Percentiles rank a stretch among this genome's conserved stretches.
Evolutionary conservation across 75 land plant genomes (phyloP).

Genomic region (Selaginella tamariscina): DNA sequence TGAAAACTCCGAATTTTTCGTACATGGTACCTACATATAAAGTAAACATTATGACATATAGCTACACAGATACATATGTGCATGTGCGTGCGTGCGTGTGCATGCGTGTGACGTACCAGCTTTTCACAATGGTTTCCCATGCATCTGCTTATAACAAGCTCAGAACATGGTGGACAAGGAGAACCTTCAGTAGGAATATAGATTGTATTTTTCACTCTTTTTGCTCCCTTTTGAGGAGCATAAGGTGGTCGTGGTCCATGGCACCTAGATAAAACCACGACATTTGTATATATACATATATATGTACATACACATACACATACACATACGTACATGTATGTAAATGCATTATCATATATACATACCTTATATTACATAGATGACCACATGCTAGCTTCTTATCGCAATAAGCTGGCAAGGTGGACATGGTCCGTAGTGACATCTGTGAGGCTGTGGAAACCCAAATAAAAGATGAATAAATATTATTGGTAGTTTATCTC

Average conservation of each 20-base stretch:
- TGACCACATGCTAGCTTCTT: slow-evolving; percentile 67
- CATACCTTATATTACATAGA: slow-evolving; percentile 65
- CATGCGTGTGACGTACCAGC: too few relatives aligned
- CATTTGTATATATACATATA: neutral
- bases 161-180: slow-evolving; percentile 90
- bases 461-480: slow-evolving; percentile 6
- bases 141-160: slow-evolving; percentile 57
- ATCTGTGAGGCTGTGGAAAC: slow-evolving; percentile 89
- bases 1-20: slow-evolving; percentile 42
- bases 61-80: slow-evolving; percentile 11
- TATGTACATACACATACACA: slow-evolving; percentile 5
- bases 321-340: slow-evolving; percentile 7
- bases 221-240: neutral
- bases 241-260: slow-evolving; percentile 80
- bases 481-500: neutral
- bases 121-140: slow-evolving; percentile 70
- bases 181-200: slow-evolving; percentile 21
- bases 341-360: neutral
- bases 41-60: neutral
- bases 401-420: slow-evolving; percentile 66
- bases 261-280: slow-evolving; percentile 38
- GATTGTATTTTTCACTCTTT: neutral
- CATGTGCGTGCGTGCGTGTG: too few relatives aligned
- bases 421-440: slow-evolving; percentile 98
- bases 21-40: slow-evolving; percentile 68